Percentiles rank a stretch among this genome's conserved stretches.
Conservation (phyloP, 768 basidiomycete genomes). For the Gloeophyllum trabeum region DNA sequence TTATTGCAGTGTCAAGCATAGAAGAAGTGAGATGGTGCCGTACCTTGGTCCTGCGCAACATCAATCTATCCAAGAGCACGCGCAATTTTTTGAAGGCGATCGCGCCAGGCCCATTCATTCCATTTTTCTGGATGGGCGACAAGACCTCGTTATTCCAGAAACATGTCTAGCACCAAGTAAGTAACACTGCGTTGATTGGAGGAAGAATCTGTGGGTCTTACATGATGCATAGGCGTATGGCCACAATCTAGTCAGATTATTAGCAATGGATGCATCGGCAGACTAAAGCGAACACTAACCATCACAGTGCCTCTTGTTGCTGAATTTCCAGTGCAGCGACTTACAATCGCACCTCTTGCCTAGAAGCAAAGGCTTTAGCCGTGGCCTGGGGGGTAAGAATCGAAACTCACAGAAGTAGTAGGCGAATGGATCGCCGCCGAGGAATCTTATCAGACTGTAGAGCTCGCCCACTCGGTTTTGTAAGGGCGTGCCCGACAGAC, state of each 20-base stretch:
- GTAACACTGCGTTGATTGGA: conserved; percentile 4
- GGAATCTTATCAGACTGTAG: conserved; percentile 87
- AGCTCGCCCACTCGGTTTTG: conserved; percentile 99
- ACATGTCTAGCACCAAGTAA: conserved; percentile 49
- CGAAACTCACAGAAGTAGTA: conserved; percentile 73
- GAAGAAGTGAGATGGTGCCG: not conserved
- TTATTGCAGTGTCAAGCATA: not conserved
- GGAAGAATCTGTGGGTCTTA: conserved; percentile 18
- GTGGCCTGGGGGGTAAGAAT: not conserved
- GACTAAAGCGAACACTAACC: conserved; percentile 30
- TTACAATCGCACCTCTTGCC: conserved; percentile 92
- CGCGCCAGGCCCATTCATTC: conserved; percentile 70
- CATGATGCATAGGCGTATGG: conserved; percentile 79
- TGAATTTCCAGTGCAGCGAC: conserved; percentile 90
- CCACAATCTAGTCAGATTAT: conserved; percentile 47
- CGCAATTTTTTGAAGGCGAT: conserved; percentile 88
- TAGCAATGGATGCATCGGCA: not conserved
- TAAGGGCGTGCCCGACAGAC: conserved; percentile 90
- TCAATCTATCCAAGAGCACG: conserved; percentile 85
- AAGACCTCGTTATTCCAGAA: conserved; percentile 97
- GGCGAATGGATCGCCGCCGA: conserved; percentile 89
- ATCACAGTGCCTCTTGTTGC: conserved; percentile 73
- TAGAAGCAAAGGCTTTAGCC: too few species aligned
- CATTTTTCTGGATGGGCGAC: conserved; percentile 90
- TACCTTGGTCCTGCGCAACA: conserved; percentile 87